A percentile compares a stretch with the other conserved stretches of the same genome.
phyloP scores from a whole-genome alignment of 352 stramenopile genomes.

The Globisporangium abappressorium region DNA sequence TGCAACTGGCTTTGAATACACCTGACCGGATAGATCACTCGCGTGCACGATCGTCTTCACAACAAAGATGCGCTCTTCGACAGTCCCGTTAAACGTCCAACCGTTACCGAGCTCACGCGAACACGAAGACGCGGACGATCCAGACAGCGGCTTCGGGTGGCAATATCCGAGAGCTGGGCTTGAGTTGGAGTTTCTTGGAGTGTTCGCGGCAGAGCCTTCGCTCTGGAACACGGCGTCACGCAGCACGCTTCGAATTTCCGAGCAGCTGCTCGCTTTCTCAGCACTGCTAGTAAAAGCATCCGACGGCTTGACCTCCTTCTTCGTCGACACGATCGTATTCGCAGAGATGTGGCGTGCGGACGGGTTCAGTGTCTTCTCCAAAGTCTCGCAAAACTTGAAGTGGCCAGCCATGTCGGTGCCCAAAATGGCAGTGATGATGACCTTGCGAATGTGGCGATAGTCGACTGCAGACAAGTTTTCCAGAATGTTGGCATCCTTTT shows the following conservation, averaged over 20 bases:
- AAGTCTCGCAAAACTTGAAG: slow-evolving; percentile 79
- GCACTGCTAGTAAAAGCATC: slow-evolving; percentile 1
- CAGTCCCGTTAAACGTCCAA: slow-evolving; percentile 60
- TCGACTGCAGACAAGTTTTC: slow-evolving; percentile 66
- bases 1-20: slow-evolving; percentile 84
- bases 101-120: slow-evolving; percentile 34
- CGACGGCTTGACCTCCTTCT: slow-evolving; percentile 21
- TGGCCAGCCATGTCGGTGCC: slow-evolving; percentile 90
- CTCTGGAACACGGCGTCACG: slow-evolving; percentile 65
- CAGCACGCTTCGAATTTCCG: slow-evolving; percentile 41
- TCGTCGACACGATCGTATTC: slow-evolving; percentile 32
- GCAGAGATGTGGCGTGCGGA: slow-evolving; percentile 47
- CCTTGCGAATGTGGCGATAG: slow-evolving; percentile 81
- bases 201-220: slow-evolving; percentile 31
- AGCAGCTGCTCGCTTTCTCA: slow-evolving; percentile 10
- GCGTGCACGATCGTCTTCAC: slow-evolving; percentile 85
- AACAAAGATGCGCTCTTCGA: slow-evolving; percentile 82
- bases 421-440: slow-evolving; percentile 87
- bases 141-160: slow-evolving; percentile 11
- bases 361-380: slow-evolving; percentile 71
- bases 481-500: slow-evolving; percentile 85
- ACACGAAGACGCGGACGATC: slow-evolving; percentile 19
- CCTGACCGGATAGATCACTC: slow-evolving; percentile 83
- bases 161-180: slow-evolving; percentile 5
- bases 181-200: slow-evolving; percentile 23